Percentiles rank a stretch among this genome's conserved stretches.
phyloP scores from a whole-genome alignment of 352 stramenopile genomes.

The Pythium periplocum region DNA sequence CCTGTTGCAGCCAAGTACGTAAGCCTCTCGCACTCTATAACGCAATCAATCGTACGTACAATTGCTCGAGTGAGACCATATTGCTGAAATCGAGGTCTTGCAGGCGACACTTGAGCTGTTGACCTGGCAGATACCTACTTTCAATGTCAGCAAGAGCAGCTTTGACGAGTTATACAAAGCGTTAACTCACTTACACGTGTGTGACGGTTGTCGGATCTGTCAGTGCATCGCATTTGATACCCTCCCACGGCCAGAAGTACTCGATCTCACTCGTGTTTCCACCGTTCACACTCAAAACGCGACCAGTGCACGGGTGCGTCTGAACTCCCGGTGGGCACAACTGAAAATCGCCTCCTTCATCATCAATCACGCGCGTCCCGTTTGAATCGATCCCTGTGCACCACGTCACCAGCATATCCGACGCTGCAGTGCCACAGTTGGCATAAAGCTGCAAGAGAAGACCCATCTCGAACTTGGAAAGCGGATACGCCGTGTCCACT shows the following conservation, averaged over 20 bases:
- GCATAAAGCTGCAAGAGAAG: slow-evolving; percentile 39
- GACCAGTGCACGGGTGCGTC: slow-evolving; percentile 64
- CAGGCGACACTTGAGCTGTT: slow-evolving; percentile 44
- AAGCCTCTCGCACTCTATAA: not conserved
- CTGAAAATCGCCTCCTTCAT: slow-evolving; percentile 8
- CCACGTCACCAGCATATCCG: slow-evolving; percentile 49
- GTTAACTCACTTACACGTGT: slow-evolving; percentile 38
- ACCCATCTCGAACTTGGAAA: slow-evolving; percentile 34
- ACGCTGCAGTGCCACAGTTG: slow-evolving; percentile 40
- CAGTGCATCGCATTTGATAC: slow-evolving; percentile 58
- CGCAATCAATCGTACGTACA: slow-evolving; percentile 31
- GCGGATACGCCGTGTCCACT: slow-evolving; percentile 50
- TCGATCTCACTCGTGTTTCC: slow-evolving; percentile 12
- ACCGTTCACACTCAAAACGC: slow-evolving; percentile 30
- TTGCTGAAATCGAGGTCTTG: slow-evolving; percentile 48
- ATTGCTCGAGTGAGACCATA: slow-evolving; percentile 66
- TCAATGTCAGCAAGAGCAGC: not conserved
- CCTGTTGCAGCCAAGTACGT: slow-evolving; percentile 13
- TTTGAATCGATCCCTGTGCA: slow-evolving; percentile 31
- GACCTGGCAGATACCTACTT: slow-evolving; percentile 43
- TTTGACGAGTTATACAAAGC: not conserved
- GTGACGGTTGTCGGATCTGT: slow-evolving; percentile 67
- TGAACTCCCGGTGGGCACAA: slow-evolving; percentile 39
- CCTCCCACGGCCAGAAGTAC: slow-evolving; percentile 68
- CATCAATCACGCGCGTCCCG: slow-evolving; percentile 10